Evolutionary conservation across 2,329 filamentous ascomycete genomes (phyloP).

Genomic region (Colletotrichum sidae): DNA sequence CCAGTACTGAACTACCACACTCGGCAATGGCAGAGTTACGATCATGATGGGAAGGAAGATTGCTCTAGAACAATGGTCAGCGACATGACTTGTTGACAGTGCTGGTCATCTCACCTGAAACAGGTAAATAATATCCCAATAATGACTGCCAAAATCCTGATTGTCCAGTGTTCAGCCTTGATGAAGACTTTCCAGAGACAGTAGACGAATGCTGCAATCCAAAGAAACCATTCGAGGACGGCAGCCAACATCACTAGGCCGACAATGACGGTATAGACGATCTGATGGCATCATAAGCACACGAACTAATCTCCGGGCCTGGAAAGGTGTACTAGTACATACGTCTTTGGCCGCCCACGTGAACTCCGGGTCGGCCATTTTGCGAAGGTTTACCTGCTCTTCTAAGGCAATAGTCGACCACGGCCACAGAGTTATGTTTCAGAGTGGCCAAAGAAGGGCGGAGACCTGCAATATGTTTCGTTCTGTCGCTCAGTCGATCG

Average conservation of each 20-base stretch:
- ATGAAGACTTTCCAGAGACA: slow-evolving; percentile 88
- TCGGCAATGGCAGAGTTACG: slow-evolving; percentile 87
- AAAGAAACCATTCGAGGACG: slow-evolving; percentile 92
- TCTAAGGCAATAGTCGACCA: neutral
- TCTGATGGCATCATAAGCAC: slow-evolving; percentile 62
- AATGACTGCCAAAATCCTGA: slow-evolving; percentile 80
- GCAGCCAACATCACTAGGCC: slow-evolving; percentile 86
- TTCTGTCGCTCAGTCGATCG: too few species aligned
- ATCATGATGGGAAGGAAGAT: slow-evolving; percentile 96
- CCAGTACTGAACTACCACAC: slow-evolving; percentile 77
- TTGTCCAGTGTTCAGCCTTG: slow-evolving; percentile 91
- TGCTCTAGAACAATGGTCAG: slow-evolving; percentile 54
- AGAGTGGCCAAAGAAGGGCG: too few species aligned
- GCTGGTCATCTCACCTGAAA: slow-evolving; percentile 1
- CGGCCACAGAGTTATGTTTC: too few species aligned
- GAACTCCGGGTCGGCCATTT: slow-evolving; percentile 54
- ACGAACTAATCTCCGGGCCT: neutral
- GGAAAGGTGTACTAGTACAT: slow-evolving; percentile 35
- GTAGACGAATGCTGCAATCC: slow-evolving; percentile 93
- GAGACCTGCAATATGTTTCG: too few species aligned
- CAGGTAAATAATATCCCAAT: slow-evolving; percentile 75
- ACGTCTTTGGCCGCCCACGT: slow-evolving; percentile 64
- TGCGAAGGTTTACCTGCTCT: slow-evolving; percentile 22
- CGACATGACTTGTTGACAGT: neutral
- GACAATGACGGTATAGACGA: slow-evolving; percentile 85